Base-by-base conservation (phyloP, 1,139 yeast species). In the Meyerozyma smithsonii region DNA sequence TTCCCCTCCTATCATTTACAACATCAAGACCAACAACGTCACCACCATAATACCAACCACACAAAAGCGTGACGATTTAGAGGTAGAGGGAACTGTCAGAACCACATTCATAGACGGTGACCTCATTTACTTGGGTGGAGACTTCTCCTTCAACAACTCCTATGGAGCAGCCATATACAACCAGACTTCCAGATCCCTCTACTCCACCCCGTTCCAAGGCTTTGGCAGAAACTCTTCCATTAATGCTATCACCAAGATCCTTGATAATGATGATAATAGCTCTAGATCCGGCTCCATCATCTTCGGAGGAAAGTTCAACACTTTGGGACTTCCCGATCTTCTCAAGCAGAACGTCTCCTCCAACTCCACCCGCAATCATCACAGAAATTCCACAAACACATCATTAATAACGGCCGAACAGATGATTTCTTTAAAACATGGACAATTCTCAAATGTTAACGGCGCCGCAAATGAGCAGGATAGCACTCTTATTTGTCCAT, bases 81-180 rank as follows among this genome's bases (percentile, higher is more conserved):
- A 43, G 46, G 71, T 44, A 45, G 49, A 62, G 30, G 94, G 95
- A 1, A 52, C 67, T 0, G 77, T 84, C 4, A 63, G 61, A 17
- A 64, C 86, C 0, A 66, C 81, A 1, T 72, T 67, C 51, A 51
- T 65, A 2, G 76, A 73, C 43, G 60, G 64, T 24, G 64, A 73
- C 14, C 48, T 75, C 19, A 71, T 89, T 0, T 89, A 86, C 54
- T 72, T 87, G 39, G 98, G 97, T 8, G 98, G 98, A 20, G 69
- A 77, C 44, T 79, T 92, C 51, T 59, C 71, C 12, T 82, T 61
- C 52, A 67, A 77, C 43, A 61, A 69, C 32, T 71, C 84, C 0
- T 62, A 73, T 45, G 86, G 92, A 38, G 84, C 78, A 0, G 82
- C 87, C 8, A 62, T 80, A 8, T 90, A 87, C 69, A 73, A 86